Conservation (phyloP, 306 rosid genomes). For the Myrica gale region DNA sequence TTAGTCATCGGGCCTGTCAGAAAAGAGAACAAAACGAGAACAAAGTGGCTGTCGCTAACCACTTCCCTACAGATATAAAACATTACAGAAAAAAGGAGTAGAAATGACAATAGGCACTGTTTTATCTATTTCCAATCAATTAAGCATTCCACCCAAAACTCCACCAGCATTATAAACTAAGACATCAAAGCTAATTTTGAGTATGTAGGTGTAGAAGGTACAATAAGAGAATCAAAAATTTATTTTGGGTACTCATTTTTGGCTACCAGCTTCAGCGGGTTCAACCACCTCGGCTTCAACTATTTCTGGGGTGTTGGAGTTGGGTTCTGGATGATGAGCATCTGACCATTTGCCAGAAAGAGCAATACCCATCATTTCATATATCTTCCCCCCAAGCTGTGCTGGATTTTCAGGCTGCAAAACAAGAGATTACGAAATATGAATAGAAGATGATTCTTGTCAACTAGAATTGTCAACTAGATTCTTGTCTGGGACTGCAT, state of each 20-base stretch:
- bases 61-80: too few species aligned
- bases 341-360: slow-evolving; percentile 69
- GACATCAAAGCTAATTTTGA: neutral
- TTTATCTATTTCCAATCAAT: too few species aligned
- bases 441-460: neutral
- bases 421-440: slow-evolving; percentile 18
- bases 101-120: too few species aligned
- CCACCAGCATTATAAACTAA: too few species aligned
- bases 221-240: neutral
- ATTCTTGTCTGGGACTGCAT: neutral
- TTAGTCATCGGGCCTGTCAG: too few species aligned
- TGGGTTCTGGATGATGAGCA: slow-evolving; percentile 30
- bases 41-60: too few species aligned
- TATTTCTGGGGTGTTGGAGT: slow-evolving; percentile 31
- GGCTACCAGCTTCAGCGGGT: slow-evolving; percentile 51
- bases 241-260: slow-evolving; percentile 45
- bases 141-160: too few species aligned
- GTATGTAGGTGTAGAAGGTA: neutral
- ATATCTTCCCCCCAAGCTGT: slow-evolving; percentile 86
- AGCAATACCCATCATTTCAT: slow-evolving; percentile 92
- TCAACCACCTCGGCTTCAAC: slow-evolving; percentile 68
- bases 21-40: too few species aligned
- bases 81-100: neutral
- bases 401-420: slow-evolving; percentile 98
- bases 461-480: neutral